Evolutionary conservation across 495 filamentous ascomycete species (phyloP).

Genomic region (Talaromyces nanjingensis): DNA sequence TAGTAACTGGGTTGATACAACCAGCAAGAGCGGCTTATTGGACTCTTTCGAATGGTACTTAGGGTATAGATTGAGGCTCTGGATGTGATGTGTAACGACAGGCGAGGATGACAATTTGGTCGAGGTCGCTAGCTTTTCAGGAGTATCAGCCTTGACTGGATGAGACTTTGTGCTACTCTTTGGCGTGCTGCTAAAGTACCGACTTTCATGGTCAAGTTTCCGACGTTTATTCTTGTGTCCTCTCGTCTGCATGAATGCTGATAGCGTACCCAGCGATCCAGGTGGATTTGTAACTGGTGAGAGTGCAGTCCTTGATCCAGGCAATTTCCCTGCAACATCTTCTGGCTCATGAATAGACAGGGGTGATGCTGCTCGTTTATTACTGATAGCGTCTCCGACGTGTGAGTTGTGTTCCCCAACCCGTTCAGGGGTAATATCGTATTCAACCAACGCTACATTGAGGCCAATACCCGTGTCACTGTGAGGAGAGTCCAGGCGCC

Average conservation of each 20-base stretch:
- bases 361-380: neutral
- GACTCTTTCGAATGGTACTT: neutral
- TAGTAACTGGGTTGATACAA: slow-evolving; percentile 24
- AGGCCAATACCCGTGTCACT: neutral
- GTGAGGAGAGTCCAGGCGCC: neutral
- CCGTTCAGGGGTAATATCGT: neutral
- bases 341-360: neutral
- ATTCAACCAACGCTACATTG: neutral
- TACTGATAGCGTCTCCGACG: neutral
- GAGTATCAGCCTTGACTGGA: neutral
- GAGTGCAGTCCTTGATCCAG: slow-evolving; percentile 27
- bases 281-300: neutral
- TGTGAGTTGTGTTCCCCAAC: neutral
- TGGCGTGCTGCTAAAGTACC: neutral
- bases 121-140: neutral
- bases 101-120: neutral
- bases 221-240: slow-evolving; percentile 5
- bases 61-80: slow-evolving; percentile 4
- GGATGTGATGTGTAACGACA: neutral
- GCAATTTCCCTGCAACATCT: neutral
- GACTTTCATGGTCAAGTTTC: neutral
- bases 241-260: slow-evolving; percentile 11
- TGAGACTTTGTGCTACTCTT: neutral
- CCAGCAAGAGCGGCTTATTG: slow-evolving; percentile 11
- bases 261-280: neutral